These are phyloP conservation scores for Penicillium sp. DNA, from an alignment of 2,329 filamentous ascomycete species.

Conservation along the genomic window DNA sequence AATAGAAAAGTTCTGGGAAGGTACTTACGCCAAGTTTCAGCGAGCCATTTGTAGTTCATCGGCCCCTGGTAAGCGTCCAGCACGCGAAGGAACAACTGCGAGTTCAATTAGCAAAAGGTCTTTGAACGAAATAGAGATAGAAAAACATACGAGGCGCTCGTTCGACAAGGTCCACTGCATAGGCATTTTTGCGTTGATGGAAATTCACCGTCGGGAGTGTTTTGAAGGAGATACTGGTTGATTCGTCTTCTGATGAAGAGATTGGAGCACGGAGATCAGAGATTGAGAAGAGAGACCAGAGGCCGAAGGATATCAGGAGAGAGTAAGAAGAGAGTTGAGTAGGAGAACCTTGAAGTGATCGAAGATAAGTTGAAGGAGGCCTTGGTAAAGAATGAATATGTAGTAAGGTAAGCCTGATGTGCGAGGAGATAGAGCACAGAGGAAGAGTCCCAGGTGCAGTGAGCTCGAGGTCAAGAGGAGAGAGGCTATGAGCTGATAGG, in stretches of 20 bases:
- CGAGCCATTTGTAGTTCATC: conserved; percentile 4
- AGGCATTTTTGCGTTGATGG: conserved; percentile 2
- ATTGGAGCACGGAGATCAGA: neutral
- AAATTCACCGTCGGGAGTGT: neutral
- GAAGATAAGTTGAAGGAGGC: neutral
- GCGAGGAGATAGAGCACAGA: neutral
- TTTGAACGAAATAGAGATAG: too few relatives aligned
- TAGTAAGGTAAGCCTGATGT: neutral
- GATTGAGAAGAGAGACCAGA: neutral
- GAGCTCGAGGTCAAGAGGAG: neutral
- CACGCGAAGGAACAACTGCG: conserved; percentile 2
- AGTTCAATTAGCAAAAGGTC: neutral
- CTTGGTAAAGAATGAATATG: neutral
- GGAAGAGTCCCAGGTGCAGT: neutral
- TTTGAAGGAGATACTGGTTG: neutral
- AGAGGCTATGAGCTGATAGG: neutral
- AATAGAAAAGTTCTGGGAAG: neutral
- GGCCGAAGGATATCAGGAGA: neutral
- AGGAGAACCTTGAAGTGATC: neutral
- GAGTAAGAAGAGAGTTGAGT: neutral
- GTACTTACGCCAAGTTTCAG: conserved; percentile 9
- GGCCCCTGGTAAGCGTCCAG: neutral
- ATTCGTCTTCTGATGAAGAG: neutral
- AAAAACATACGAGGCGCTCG: conserved; percentile 4
- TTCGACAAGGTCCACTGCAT: conserved; percentile 4